phyloP scores from a whole-genome alignment of 2,329 filamentous ascomycete species.

The Bipolaris zeicola region DNA sequence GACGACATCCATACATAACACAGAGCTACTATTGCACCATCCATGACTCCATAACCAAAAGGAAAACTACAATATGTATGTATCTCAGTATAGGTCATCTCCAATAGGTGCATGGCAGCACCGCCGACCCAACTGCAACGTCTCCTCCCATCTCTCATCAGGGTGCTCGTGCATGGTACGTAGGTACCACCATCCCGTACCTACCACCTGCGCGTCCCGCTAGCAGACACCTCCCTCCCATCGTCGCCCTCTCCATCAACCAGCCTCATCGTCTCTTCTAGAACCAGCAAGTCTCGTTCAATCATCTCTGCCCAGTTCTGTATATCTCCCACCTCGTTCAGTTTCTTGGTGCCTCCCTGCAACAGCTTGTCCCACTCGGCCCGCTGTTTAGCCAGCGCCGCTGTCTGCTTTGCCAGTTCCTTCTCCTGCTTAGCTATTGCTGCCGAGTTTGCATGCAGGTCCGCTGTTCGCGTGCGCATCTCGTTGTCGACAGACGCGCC shows the following conservation, averaged over 20 bases:
- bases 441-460: slow-evolving; percentile 71
- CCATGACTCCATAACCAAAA: background rate
- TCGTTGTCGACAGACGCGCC: slow-evolving; percentile 73
- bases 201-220: slow-evolving; percentile 35
- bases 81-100: no score
- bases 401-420: slow-evolving; percentile 66
- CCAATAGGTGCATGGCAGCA: background rate
- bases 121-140: background rate
- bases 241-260: slow-evolving; percentile 34
- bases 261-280: slow-evolving; percentile 50
- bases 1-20: background rate
- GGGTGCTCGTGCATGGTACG: background rate
- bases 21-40: background rate
- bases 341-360: slow-evolving; percentile 64
- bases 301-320: slow-evolving; percentile 89
- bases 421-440: slow-evolving; percentile 71
- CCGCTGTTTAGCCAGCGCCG: slow-evolving; percentile 65
- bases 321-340: slow-evolving; percentile 81
- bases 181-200: background rate
- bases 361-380: slow-evolving; percentile 69
- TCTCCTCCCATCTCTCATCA: background rate
- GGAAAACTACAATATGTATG: background rate
- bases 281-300: slow-evolving; percentile 53
- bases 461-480: slow-evolving; percentile 69
- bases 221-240: slow-evolving; percentile 32